Conservation (phyloP, 306 rosid genomes). For the Pachyrhizus erosus region DNA sequence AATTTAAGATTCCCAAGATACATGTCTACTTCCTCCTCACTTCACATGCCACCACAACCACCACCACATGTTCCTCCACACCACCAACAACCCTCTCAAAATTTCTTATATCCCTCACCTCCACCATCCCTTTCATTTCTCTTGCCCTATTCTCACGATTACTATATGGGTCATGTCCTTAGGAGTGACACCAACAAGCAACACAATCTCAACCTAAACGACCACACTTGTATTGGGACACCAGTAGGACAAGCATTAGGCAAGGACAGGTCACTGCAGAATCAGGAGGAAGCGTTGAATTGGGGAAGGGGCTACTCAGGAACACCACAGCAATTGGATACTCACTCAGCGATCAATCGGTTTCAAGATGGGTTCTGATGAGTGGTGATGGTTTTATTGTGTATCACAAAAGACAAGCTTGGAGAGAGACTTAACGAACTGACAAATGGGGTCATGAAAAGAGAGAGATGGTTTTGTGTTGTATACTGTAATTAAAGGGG, state of each 20-base stretch:
- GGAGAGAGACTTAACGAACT: not conserved
- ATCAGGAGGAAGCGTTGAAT: constrained; percentile 51
- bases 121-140: constrained; percentile 51
- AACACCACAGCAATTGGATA: constrained; percentile 44
- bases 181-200: constrained; percentile 23
- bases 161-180: constrained; percentile 76
- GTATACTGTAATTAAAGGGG: not conserved
- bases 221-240: constrained; percentile 78
- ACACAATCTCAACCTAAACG: not conserved
- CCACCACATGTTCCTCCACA: constrained; percentile 43
- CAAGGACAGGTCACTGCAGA: constrained; percentile 54
- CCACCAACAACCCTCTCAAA: not conserved
- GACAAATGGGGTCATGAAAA: not conserved
- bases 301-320: constrained; percentile 60
- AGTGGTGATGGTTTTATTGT: not conserved
- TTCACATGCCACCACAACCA: constrained; percentile 43
- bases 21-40: constrained; percentile 61
- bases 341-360: constrained; percentile 71
- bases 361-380: constrained; percentile 78
- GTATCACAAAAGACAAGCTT: not conserved
- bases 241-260: constrained; percentile 65
- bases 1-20: constrained; percentile 75
- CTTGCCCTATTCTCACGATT: constrained; percentile 57
- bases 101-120: constrained; percentile 57
- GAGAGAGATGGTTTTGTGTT: not conserved